These are phyloP conservation scores for Galerina sulciceps DNA, from an alignment of 768 basidiomycete species.

Conservation along the genomic window DNA sequence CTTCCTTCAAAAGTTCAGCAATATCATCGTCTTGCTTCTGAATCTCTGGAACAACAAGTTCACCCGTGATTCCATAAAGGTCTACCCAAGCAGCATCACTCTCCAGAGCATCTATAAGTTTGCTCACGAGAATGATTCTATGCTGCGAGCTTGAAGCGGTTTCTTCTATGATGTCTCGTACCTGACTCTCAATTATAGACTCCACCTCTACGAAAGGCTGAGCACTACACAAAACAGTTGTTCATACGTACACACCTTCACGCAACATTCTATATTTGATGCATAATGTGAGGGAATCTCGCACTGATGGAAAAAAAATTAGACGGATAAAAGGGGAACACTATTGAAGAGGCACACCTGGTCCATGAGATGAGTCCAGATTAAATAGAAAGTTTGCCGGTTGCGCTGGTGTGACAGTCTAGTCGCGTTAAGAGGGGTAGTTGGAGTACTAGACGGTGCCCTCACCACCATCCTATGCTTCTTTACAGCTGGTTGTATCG, in stretches of 20 bases:
- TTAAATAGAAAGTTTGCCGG: slow-evolving; percentile 83
- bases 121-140: slow-evolving; percentile 49
- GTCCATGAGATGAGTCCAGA: slow-evolving; percentile 65
- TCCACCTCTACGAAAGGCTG: slow-evolving; percentile 61
- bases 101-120: slow-evolving; percentile 63
- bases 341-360: slow-evolving; percentile 43
- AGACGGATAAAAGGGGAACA: not conserved
- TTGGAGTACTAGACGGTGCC: slow-evolving; percentile 4
- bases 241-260: slow-evolving; percentile 59
- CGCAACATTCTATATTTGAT: slow-evolving; percentile 81
- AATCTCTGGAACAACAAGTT: slow-evolving; percentile 59
- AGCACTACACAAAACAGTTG: not conserved
- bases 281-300: slow-evolving; percentile 62
- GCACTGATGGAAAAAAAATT: slow-evolving; percentile 43
- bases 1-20: slow-evolving; percentile 31
- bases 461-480: slow-evolving; percentile 54
- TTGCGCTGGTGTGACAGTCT: slow-evolving; percentile 80
- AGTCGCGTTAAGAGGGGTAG: not conserved
- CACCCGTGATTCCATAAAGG: slow-evolving; percentile 71
- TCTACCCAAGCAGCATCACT: slow-evolving; percentile 70
- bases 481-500: slow-evolving; percentile 52
- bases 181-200: slow-evolving; percentile 55
- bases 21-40: slow-evolving; percentile 32
- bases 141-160: slow-evolving; percentile 35
- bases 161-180: slow-evolving; percentile 45